Percentiles rank a stretch among this genome's conserved stretches.
Conservation (phyloP, 2,329 filamentous ascomycete species). For the Herpotrichia juniperi region DNA sequence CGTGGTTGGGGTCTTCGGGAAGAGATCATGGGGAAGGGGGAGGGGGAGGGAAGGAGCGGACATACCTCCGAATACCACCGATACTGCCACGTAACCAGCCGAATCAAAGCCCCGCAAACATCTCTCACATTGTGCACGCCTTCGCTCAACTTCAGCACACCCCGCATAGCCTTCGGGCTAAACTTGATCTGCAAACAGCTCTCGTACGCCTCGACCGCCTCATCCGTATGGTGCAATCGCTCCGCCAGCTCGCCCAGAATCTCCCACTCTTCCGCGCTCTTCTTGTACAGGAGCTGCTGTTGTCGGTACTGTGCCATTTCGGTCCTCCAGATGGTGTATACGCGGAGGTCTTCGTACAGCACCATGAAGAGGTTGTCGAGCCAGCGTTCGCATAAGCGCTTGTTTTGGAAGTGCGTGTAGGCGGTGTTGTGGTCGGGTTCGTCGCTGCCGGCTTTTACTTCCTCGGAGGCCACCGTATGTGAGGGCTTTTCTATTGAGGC, state of each 20-base stretch:
- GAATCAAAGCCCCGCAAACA: conserved; percentile 83
- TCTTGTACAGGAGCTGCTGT: conserved; percentile 94
- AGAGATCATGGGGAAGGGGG: no score
- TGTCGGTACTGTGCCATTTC: conserved; percentile 96
- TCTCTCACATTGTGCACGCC: conserved; percentile 78
- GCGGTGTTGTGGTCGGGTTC: conserved; percentile 65
- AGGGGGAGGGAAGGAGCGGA: background rate
- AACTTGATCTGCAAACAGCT: conserved; percentile 87
- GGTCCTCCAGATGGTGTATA: conserved; percentile 99
- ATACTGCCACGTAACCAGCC: conserved; percentile 97
- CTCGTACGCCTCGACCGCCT: conserved; percentile 91
- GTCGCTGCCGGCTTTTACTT: conserved; percentile 76
- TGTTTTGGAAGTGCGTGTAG: conserved; percentile 93
- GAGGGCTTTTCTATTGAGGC: conserved; percentile 75
- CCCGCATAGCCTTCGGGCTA: conserved; percentile 88
- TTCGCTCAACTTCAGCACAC: conserved; percentile 81
- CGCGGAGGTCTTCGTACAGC: conserved; percentile 93
- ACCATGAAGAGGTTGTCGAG: conserved; percentile 99
- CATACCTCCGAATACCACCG: conserved; percentile 93
- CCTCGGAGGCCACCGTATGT: conserved; percentile 77
- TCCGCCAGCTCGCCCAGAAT: conserved; percentile 93
- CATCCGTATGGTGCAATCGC: conserved; percentile 87
- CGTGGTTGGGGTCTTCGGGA: no score
- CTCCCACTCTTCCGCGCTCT: conserved; percentile 97
- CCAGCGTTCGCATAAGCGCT: conserved; percentile 96